These are phyloP conservation scores for Quercus gilva DNA, from an alignment of 306 rosid species.

Conservation along the genomic window DNA sequence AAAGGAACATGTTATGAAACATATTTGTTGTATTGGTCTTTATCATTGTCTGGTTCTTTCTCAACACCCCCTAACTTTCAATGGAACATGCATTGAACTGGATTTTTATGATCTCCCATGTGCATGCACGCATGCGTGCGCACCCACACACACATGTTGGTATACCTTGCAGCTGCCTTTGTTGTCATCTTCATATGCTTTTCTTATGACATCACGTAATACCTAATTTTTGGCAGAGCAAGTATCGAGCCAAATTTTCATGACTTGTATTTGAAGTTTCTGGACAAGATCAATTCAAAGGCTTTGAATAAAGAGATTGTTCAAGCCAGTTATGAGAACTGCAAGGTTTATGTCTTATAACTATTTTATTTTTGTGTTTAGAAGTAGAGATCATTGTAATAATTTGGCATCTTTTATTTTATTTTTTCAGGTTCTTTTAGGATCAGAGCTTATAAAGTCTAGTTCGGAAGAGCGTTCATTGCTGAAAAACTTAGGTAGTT, in stretches of 20 bases:
- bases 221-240: constrained; percentile 55
- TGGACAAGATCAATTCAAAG: constrained; percentile 83
- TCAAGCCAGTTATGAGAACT: constrained; percentile 89
- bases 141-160: not conserved
- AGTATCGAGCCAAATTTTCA: constrained; percentile 99
- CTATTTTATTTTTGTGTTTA: constrained; percentile 1
- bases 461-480: constrained; percentile 98
- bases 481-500: constrained; percentile 95
- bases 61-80: not conserved
- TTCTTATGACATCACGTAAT: not conserved
- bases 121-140: not conserved
- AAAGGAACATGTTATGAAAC: not conserved
- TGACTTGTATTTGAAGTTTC: constrained; percentile 86
- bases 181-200: not conserved
- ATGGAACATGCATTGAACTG: not conserved
- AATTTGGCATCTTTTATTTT: not conserved
- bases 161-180: not conserved
- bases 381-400: not conserved
- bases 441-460: constrained; percentile 94
- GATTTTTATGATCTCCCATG: not conserved
- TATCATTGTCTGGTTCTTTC: not conserved
- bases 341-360: constrained; percentile 64
- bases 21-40: not conserved
- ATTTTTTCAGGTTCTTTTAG: constrained; percentile 78
- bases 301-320: constrained; percentile 81